phyloP scores from a whole-genome alignment of 176 grass and related monocot species.

The Tuctoria greenei region DNA sequence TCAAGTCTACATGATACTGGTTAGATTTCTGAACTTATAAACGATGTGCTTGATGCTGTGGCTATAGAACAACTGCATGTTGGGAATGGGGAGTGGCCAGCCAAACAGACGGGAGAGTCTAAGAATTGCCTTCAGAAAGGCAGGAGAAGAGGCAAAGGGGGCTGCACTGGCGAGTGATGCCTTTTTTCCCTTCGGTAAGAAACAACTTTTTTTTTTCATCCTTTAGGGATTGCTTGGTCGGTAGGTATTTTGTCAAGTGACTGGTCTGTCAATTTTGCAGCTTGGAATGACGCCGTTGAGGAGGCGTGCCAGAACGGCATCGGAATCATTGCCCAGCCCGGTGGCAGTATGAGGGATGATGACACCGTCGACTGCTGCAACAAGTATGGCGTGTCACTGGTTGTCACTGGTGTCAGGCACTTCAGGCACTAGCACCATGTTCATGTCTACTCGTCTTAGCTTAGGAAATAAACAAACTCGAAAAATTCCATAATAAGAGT shows the following conservation, averaged over 20 bases:
- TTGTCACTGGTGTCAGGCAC: constrained; percentile 78
- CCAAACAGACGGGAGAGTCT: constrained; percentile 77
- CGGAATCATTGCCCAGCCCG: constrained; percentile 68
- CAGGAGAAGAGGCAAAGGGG: constrained; percentile 81
- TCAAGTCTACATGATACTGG: not conserved
- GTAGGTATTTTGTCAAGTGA: not conserved
- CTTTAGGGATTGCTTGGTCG: not conserved
- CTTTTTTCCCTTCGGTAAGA: constrained; percentile 89
- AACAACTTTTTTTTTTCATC: not conserved
- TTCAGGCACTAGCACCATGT: constrained; percentile 52
- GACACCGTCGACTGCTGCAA: constrained; percentile 82
- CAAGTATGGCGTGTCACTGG: constrained; percentile 78
- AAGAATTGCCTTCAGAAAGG: constrained; percentile 81
- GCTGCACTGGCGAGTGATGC: constrained; percentile 86
- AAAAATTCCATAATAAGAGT: not conserved
- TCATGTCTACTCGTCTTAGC: not conserved
- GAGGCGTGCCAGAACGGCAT: constrained; percentile 81
- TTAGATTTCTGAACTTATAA: not conserved
- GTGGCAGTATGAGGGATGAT: constrained; percentile 69
- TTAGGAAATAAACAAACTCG: not conserved
- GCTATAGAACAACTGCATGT: constrained; percentile 75
- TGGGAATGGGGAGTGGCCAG: constrained; percentile 94
- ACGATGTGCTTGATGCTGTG: not conserved
- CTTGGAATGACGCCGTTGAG: constrained; percentile 90
- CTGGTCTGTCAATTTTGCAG: constrained; percentile 21